Base-by-base conservation (phyloP, 1,284 basidiomycete genomes). In the Acaromyces ingoldii region DNA sequence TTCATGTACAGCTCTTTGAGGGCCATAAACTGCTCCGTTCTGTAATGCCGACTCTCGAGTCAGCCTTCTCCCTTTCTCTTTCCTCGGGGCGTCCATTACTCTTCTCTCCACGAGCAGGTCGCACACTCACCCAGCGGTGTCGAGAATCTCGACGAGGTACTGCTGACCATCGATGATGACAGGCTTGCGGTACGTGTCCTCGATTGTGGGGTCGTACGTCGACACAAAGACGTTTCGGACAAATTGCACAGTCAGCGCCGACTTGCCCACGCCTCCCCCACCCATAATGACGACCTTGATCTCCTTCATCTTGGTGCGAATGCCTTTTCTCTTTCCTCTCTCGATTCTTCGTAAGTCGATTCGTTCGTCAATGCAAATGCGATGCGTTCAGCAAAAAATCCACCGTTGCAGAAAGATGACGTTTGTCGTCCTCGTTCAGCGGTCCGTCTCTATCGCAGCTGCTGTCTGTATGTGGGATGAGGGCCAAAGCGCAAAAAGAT, bases 131-230 rank as follows among this genome's bases (percentile, higher is more conserved):
- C 69, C 69, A 11, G 69, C 69, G 0, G 69, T 72, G 33, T 72
- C 69, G 33, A 72, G 51, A 36, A 72, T 66, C 36, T 72, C 69
- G 22, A 72, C 63, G 33, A 68, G 47, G 31, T 63, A 68, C 28
- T 65, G 55, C 17, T 66, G 59, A 1, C 61, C 67, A 39, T 72
- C 69, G 26, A 72, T 68, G 43, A 52, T 57, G 37, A 68, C 53
- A 7, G 60, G 48, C 38, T 72, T 72, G 40, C 63, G 55, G 21
- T 70, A 72, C 9, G 69, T 66, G 48, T 72, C 69, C 47, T 72
- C 69, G 51, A 72, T 72, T 33, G 69, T 72, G 7, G 69, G 69
- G 47, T 72, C 67, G 45, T 72, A 72, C 17, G 63, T 68, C 50
- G 53, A 59, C 39, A 72, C 65, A 36, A 72, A 72, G 25, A 64